These are phyloP conservation scores for Dacryopinax primogenitus DNA, from an alignment of 768 basidiomycete species.

Conservation along the genomic window DNA sequence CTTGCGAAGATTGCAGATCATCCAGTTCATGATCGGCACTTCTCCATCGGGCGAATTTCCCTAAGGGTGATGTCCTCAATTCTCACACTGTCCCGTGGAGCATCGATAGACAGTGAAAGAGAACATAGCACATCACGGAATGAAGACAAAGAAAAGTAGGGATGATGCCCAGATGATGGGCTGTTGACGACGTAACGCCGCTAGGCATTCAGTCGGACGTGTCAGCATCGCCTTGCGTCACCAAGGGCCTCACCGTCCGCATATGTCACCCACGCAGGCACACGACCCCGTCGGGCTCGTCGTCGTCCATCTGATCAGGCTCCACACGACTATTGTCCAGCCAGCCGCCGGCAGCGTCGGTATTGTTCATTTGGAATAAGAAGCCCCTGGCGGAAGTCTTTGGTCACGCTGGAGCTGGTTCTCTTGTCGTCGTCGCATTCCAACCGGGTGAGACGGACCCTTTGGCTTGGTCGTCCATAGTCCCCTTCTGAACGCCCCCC, in stretches of 20 bases:
- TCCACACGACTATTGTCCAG: neutral
- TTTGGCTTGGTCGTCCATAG: neutral
- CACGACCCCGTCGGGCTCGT: neutral
- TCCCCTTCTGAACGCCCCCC: neutral
- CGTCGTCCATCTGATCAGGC: neutral
- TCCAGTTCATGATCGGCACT: neutral
- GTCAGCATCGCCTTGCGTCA: neutral
- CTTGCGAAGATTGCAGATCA: neutral
- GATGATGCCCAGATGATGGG: neutral
- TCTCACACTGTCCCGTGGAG: no score
- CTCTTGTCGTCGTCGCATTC: neutral
- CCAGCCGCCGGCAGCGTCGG: neutral
- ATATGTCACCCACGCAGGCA: neutral
- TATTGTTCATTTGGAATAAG: neutral
- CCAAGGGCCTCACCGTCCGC: neutral
- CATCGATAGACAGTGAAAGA: neutral
- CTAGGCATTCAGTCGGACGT: neutral
- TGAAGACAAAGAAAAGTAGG: neutral
- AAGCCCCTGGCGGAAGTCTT: neutral
- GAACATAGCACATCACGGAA: neutral
- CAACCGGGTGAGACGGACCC: constrained; percentile 2
- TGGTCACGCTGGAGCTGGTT: neutral
- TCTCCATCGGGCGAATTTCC: no score
- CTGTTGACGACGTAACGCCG: neutral
- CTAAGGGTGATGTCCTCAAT: no score